Base-by-base conservation (phyloP, 2,329 filamentous ascomycete species). In the Cladorrhinum sp. region DNA sequence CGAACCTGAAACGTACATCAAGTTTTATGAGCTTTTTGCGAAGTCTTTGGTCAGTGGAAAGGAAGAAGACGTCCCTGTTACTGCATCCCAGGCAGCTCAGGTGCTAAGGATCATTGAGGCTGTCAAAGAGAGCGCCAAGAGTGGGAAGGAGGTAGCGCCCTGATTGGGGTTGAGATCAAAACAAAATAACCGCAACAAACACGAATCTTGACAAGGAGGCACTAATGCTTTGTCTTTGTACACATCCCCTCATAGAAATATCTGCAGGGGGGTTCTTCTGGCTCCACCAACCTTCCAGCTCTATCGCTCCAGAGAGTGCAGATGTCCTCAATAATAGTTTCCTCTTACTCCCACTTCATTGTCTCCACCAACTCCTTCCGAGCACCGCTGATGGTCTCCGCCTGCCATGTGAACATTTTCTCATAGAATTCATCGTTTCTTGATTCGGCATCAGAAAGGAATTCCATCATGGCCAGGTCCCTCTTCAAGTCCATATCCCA, bases 1-100 rank as follows among this genome's bases (percentile, higher is more conserved):
- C 2, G 77, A 85, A 70, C 86, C 88, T 0, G 74, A 80, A 61
- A 92, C 89, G 2, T 95, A 91, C 72, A 78, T 78, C 22, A 81
- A 83, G 67, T 88, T 90, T 64, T 93, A 93, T 73, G 72, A 79
- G 58, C 73, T 77, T 2, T 77, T 84, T 52, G 82, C 76, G 13
- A 75, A 75, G 65, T 78, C 82, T 0, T 66, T 85, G 5, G 74
- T 71, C 58, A 77, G 71, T 13, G 81, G 81, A 1, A 76, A 75
- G 60, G 79, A 81, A 61, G 77, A 79, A 38, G 76, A 81, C 50
- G 72, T 84, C 1, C 83, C 82, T 0, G 82, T 85, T 16, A 78
- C 80, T 59, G 78, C 81, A 0, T 70, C 70, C n/a, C 76, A 85
- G 69, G 81, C 81, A 1, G 74, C 79, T 5, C 79, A 85, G 66